These are phyloP conservation scores for Ceratobasidium theobromae DNA, from an alignment of 1,284 basidiomycete species.

Conservation along the genomic window DNA sequence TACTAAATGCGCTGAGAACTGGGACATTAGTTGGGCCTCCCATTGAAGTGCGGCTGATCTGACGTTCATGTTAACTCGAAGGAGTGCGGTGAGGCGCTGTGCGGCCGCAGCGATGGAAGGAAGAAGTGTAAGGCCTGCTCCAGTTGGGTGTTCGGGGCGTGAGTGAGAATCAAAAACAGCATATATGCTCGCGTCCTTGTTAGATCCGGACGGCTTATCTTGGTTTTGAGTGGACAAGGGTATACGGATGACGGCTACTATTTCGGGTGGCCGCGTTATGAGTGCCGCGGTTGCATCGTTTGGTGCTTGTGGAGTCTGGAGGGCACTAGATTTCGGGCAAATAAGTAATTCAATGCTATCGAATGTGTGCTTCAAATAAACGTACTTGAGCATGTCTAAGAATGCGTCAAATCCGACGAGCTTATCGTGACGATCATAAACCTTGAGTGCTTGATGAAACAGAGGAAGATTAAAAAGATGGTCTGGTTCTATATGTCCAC, in stretches of 20 bases:
- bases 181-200: conserved; percentile 44
- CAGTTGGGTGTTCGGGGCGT: conserved; percentile 56
- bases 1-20: conserved; percentile 60
- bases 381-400: conserved; percentile 51
- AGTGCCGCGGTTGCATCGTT: conserved; percentile 47
- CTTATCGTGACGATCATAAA: conserved; percentile 47
- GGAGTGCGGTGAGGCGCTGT: conserved; percentile 50
- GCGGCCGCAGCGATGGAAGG: conserved; percentile 49
- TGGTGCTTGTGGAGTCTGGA: conserved; percentile 41
- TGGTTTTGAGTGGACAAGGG: conserved; percentile 35
- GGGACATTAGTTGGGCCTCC: conserved; percentile 61
- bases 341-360: not conserved
- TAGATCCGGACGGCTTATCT: not conserved
- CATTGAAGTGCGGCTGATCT: conserved; percentile 53
- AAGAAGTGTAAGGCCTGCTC: conserved; percentile 58
- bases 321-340: conserved; percentile 40
- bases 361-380: conserved; percentile 9
- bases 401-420: conserved; percentile 48
- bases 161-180: conserved; percentile 66
- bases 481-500: conserved; percentile 59
- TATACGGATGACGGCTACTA: conserved; percentile 58
- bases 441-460: conserved; percentile 47
- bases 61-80: conserved; percentile 52
- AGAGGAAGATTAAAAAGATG: conserved; percentile 44
- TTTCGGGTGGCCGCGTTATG: conserved; percentile 69